phyloP scores from a whole-genome alignment of 805 yeast genomes.

The Saturnispora silvae region DNA sequence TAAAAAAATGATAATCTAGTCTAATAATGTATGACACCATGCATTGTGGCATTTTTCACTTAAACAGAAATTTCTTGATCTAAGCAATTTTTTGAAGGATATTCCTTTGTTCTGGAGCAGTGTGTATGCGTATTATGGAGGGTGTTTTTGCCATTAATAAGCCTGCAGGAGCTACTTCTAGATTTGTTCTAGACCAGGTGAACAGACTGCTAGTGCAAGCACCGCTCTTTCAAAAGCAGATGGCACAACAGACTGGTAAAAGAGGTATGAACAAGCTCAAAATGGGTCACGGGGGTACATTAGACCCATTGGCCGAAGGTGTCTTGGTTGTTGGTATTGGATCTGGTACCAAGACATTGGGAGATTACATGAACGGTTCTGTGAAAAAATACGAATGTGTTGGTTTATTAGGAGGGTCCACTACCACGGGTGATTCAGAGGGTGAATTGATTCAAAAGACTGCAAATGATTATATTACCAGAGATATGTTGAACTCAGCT shows the following conservation, averaged over 20 bases:
- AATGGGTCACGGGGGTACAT: conserved; percentile 97
- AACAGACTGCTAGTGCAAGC: conserved; percentile 56
- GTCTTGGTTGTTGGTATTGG: conserved; percentile 90
- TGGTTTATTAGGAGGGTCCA: conserved; percentile 80
- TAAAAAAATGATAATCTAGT: too few species aligned
- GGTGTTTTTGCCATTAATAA: conserved; percentile 90
- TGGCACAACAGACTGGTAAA: conserved; percentile 35
- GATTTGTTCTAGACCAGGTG: conserved; percentile 56
- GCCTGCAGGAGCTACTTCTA: conserved; percentile 78
- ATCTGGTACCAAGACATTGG: conserved; percentile 73
- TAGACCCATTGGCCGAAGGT: conserved; percentile 95
- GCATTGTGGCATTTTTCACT: too few species aligned
- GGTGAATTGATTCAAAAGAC: conserved; percentile 65
- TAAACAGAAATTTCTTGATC: too few species aligned
- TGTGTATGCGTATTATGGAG: conserved; percentile 55
- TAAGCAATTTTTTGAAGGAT: too few species aligned
- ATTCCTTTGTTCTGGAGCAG: too few species aligned
- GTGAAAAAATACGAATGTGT: conserved; percentile 72
- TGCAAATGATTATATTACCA: conserved; percentile 44
- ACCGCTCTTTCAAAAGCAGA: conserved; percentile 41
- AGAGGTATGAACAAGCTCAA: conserved; percentile 35
- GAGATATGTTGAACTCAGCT: conserved; percentile 38
- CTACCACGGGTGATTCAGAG: conserved; percentile 90
- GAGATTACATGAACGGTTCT: conserved; percentile 61
- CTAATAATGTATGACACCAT: too few species aligned